Base-by-base conservation (phyloP, 2,329 filamentous ascomycete species). In the Paecilomyces variotii region DNA sequence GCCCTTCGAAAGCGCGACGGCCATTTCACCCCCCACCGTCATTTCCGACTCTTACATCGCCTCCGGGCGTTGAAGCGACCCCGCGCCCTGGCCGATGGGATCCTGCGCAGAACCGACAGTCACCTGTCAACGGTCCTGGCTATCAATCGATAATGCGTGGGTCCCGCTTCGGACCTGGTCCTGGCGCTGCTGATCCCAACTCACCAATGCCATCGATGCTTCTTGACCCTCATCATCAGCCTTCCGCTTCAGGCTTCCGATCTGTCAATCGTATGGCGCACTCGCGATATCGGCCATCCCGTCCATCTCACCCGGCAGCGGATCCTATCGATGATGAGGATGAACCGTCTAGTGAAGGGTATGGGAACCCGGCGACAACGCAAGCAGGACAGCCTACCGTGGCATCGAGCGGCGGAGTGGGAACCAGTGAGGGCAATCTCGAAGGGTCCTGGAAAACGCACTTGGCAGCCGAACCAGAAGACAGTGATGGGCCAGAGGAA, bases 21-120 rank as follows among this genome's bases (percentile, higher is more conserved):
- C 80, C 80, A 58, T 92, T 93, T 70, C 84, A 92, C 60, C 88
- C 87, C 26, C 89, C 90, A 1, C 89, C 90, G 4, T 78, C 83
- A 0, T 90, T 93, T 68, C 88, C 90, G 0, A 87, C 85, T 2
- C 78, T 90, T 7, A 86, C 84, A 69, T 88, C 83, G 34, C 85
- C 83, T 25, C 76, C 59, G 67, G 79, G 65, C 74, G 75, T 59
- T 78, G 84, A 58, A 50, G 62, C 76, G 76, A 61, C 71, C 72
- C 39, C 76, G 76, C 60, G 79, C 71, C 79, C 54, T 68, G 79
- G 57, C 34, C 68, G 67, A 61, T 61, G 68, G 60, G 70, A 72
- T 52, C 55, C 60, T 12, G 51, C 58, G 6, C 63, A 64, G 30
- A 30, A 57, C 53, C 67, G 68, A 19, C 62, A 61, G 5, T 63